Evolutionary conservation across 2,329 filamentous ascomycete species (phyloP), one percentile per base, ranked within the genome.

Genomic region (Epichloe uncinata): DNA sequence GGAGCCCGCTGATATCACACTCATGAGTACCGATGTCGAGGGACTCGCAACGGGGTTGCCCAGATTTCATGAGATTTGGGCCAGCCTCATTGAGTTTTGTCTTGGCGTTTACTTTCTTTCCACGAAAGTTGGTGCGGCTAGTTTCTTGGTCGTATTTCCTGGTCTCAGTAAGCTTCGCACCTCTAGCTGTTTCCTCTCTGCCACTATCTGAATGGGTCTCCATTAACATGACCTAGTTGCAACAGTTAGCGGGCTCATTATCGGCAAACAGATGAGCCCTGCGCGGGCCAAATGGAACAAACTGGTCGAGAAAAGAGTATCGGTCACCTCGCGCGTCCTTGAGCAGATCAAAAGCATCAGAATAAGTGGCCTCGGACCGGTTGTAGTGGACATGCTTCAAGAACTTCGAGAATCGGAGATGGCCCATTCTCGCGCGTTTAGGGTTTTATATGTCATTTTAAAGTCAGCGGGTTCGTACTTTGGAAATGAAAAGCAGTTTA

Each of bases 101-200:
- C 33, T 54, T 5, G 55, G 49, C n/a, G 50, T 51, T 4, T 57
- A 53, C 37, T 33, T 57, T 11, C 33, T 57, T n/a, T 37, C 45
- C 4, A 48, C 42, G 2, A 16, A 43, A 15, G 48, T 54, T 18
- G 51, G 51, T 6, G 33, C 16, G 1, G 50, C 53, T 16, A 49
- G 42, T 12, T 51, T 55, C 15, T 44, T 55, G 12, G 45, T 52
- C 12, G 77, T 76, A 83, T 89, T 89, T 50, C 86, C 85, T 2
- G 81, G 83, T 52, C 86, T 82, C n/a, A 47, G 57, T 49, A 42
- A 47, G 45, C 50, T 30, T 20, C 8, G 42, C 1, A 18, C 5
- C 7, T 3, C 8, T 2, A 20, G 7, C n/a, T 33, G 4, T 13
- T 16, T 30, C 11, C 42, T 22, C 18, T 42, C 15, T 26, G 5